A percentile compares a stretch with the other conserved stretches of the same genome.
phyloP scores from a whole-genome alignment of 352 stramenopile species.

The Phytophthora pistaciae region DNA sequence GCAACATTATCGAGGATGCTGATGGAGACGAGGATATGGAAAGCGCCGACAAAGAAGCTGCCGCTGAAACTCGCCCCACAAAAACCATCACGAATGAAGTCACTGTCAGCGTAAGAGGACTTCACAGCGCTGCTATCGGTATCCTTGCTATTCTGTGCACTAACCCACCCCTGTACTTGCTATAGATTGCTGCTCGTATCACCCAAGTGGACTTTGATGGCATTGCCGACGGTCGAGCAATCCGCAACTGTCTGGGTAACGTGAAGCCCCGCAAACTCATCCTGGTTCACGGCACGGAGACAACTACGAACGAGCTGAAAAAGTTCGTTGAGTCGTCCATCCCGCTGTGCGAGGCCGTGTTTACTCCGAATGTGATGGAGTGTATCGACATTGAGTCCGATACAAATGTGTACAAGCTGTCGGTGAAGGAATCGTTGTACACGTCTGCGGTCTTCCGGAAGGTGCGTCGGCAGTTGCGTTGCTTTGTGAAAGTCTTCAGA shows the following conservation, averaged over 20 bases:
- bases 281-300: conserved; percentile 84
- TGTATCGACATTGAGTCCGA: conserved; percentile 93
- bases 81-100: conserved; percentile 84
- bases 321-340: conserved; percentile 87
- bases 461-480: conserved; percentile 39
- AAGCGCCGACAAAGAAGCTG: conserved; percentile 64
- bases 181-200: conserved; percentile 78
- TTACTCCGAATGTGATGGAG: conserved; percentile 88
- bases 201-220: conserved; percentile 89
- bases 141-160: not conserved
- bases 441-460: conserved; percentile 86
- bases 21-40: conserved; percentile 81
- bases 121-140: not conserved
- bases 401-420: conserved; percentile 92
- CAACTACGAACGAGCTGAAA: conserved; percentile 85
- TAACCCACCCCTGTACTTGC: conserved; percentile 8
- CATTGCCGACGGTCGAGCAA: conserved; percentile 83
- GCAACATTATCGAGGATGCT: conserved; percentile 66
- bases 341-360: conserved; percentile 86
- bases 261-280: conserved; percentile 92
- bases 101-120: conserved; percentile 57
- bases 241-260: conserved; percentile 90
- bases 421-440: conserved; percentile 89
- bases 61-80: conserved; percentile 74
- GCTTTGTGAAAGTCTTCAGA: not conserved